These are phyloP conservation scores for Kalmanozyma brasiliensis DNA, from an alignment of 1,284 basidiomycete genomes.

Conservation along the genomic window DNA sequence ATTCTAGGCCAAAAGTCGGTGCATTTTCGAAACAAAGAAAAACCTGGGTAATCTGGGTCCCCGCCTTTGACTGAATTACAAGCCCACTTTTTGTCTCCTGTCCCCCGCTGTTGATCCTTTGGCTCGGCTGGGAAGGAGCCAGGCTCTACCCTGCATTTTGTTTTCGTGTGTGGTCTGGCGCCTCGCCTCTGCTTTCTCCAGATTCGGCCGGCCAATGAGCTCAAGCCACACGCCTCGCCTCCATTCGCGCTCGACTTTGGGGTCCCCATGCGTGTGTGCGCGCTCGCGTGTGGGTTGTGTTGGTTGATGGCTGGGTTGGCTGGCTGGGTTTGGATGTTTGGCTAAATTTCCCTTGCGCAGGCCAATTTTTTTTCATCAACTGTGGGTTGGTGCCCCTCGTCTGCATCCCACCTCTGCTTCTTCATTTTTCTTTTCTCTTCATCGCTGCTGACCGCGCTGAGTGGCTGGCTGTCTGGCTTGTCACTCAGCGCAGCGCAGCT, in stretches of 20 bases:
- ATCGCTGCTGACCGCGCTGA: no score
- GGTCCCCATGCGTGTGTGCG: conserved; percentile 21
- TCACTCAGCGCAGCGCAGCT: background rate
- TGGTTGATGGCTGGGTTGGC: no score
- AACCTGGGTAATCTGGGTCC: conserved; percentile 27
- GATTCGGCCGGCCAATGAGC: background rate
- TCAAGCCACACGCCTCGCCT: background rate
- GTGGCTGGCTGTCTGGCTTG: background rate
- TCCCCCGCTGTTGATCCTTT: conserved; percentile 9
- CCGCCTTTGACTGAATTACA: no score
- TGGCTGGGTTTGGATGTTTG: conserved; percentile 25
- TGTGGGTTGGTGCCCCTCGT: background rate
- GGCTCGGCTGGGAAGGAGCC: background rate
- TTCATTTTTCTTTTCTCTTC: no score
- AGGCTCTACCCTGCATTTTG: conserved; percentile 9
- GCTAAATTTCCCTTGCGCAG: background rate
- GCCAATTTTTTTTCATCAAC: background rate
- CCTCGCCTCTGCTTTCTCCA: background rate
- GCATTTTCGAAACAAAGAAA: background rate
- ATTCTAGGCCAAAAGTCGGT: conserved; percentile 23
- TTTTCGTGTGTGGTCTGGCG: no score
- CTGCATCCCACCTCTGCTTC: background rate
- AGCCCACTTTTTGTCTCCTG: background rate
- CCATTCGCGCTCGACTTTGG: conserved; percentile 7
- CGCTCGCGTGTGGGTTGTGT: conserved; percentile 9